Evolutionary conservation across 257 asterid species (phyloP), one percentile per base, ranked within the genome.

Genomic region (Solanum ossicruentum): DNA sequence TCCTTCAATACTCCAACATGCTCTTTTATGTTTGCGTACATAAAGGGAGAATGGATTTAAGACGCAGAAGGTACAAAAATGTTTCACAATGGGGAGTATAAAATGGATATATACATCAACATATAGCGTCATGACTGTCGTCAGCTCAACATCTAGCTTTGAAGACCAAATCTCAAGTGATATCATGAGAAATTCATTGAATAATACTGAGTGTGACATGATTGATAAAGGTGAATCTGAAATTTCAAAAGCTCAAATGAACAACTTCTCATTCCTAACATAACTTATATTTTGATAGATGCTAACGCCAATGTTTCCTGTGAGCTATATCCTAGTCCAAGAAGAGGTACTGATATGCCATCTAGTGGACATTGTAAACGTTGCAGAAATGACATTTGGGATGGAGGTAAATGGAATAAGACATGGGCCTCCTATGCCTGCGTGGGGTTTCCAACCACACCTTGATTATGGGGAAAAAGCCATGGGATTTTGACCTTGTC

Each of bases 341-440:
- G 94, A 67, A 93, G 95, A 52, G 88, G 77, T 80, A 75, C 67
- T 54, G 98, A 94, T 72, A 91, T 95, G 86, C 87, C 84, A 1
- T 77, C 60, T 82, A 88, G 90, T 49, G 86, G 88, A 67, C 67
- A 92, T 57, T 87, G 97, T 73, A 98, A 93, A 84, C 93, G 92
- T 18, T 95, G 95, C 66, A 89, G 87, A 58, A 87, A 89, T 86
- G 91, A 87, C 86, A 67, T 88, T 73, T 91, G 80, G 63, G 95
- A 93, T 41, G 95, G 92, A 43, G 97, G 94, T 36, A 92, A 88
- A 88, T 92, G 94, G 95, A 93, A 32, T 86, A 94, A 90, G 84
- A 21, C 87, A 58, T 84, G 95, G 90, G 81, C 90, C 94, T 67
- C 87, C 84, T 79, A 82, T 89, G 90, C 5, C 81, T n/a, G 54